phyloP scores from a whole-genome alignment of 2,329 filamentous ascomycete species.

The Ceratocystis albifundus region DNA sequence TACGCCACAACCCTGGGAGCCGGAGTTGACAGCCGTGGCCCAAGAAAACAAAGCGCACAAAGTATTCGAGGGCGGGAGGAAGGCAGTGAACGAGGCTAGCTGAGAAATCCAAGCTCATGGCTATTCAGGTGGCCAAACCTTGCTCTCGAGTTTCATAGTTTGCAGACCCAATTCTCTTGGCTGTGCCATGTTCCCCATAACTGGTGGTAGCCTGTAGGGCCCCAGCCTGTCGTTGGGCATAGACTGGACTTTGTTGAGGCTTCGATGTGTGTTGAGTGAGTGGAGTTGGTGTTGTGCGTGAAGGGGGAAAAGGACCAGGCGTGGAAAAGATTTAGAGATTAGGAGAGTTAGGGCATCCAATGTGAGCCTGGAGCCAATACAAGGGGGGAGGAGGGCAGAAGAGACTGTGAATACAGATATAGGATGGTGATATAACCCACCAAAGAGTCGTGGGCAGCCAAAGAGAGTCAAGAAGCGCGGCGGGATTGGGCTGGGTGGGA shows the following conservation, averaged over 20 bases:
- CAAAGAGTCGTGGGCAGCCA: background rate
- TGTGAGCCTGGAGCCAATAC: background rate
- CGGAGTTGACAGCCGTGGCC: too few relatives aligned
- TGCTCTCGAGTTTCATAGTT: background rate
- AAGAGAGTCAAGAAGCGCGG: background rate
- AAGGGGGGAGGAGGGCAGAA: background rate
- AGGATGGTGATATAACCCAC: background rate
- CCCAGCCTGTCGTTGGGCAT: background rate
- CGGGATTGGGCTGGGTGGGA: background rate
- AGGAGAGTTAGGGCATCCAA: background rate
- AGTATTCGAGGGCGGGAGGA: too few relatives aligned
- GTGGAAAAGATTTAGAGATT: too few relatives aligned
- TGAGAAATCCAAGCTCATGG: background rate
- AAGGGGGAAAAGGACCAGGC: background rate
- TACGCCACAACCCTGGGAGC: too few relatives aligned
- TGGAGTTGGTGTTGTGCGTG: background rate
- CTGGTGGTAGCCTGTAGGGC: background rate
- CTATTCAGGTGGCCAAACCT: background rate
- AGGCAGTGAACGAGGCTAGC: too few relatives aligned
- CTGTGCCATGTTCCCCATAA: background rate
- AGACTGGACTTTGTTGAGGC: background rate
- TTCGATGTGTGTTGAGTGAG: background rate
- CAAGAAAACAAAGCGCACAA: too few relatives aligned
- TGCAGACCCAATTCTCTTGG: background rate
- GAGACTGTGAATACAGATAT: background rate